phyloP scores from a whole-genome alignment of 108 stramenopile species.

The Cyclotella distinguenda region DNA sequence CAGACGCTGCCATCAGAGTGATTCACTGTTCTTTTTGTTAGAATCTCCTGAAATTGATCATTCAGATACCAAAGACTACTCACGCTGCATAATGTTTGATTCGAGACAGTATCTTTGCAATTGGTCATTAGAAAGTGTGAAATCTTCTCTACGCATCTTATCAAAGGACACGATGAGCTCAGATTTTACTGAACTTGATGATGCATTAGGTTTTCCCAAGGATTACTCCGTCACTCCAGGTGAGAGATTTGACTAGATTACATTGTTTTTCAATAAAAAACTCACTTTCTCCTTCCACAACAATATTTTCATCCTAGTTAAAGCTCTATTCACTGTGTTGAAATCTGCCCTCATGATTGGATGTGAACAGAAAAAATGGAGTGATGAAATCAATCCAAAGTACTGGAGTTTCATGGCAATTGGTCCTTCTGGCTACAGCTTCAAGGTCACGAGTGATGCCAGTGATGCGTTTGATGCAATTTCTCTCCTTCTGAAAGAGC shows the following conservation, averaged over 20 bases:
- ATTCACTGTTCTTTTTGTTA: conserved; percentile 19
- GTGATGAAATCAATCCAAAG: conserved; percentile 26
- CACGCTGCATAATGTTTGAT: conserved; percentile 7
- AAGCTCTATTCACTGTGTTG: conserved; percentile 4
- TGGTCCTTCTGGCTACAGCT: conserved; percentile 15
- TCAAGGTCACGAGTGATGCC: neutral
- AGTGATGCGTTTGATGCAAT: neutral
- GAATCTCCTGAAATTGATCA: conserved; percentile 12
- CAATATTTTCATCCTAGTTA: conserved; percentile 5
- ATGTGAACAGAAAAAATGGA: conserved; percentile 16
- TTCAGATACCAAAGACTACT: neutral
- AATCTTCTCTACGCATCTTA: neutral
- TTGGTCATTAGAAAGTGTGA: conserved; percentile 2
- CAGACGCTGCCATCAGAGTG: neutral
- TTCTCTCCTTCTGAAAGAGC: neutral
- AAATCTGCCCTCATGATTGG: conserved; percentile 8
- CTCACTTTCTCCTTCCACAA: neutral
- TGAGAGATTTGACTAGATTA: neutral
- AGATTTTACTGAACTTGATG: neutral
- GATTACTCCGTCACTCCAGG: neutral
- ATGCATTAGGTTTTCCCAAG: neutral
- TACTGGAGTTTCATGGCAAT: conserved; percentile 17
- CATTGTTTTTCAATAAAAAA: no score
- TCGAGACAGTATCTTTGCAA: conserved; percentile 9
- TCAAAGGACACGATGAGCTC: neutral